A percentile compares a stretch with the other conserved stretches of the same genome.
Evolutionary conservation across 192 early-diverging fungal genomes (phyloP).

Genomic region (Coemansia sp.): DNA sequence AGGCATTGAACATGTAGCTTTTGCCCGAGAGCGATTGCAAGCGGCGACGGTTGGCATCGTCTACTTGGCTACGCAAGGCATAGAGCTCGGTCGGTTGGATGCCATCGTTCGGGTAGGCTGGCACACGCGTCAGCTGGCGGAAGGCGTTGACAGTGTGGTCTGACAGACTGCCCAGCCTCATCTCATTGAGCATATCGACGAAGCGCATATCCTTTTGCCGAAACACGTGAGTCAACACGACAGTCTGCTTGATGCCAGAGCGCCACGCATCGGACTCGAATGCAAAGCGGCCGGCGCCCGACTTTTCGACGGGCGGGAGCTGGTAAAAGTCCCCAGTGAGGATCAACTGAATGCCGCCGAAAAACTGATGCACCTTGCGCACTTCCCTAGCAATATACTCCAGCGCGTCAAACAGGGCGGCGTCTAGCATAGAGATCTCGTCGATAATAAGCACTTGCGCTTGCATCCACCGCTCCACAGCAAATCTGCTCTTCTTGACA

Average conservation of each 20-base stretch:
- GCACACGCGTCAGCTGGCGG: constrained; percentile 49
- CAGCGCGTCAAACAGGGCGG: constrained; percentile 67
- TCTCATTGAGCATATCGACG: constrained; percentile 81
- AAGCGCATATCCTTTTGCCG: constrained; percentile 82
- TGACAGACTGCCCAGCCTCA: constrained; percentile 72
- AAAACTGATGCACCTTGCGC: constrained; percentile 52
- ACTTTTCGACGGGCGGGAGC: constrained; percentile 67
- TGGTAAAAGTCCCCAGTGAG: constrained; percentile 82
- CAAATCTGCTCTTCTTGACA: constrained; percentile 41
- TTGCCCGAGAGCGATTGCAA: constrained; percentile 59
- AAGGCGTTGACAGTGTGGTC: constrained; percentile 56
- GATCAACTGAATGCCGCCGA: constrained; percentile 78
- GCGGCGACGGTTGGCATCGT: constrained; percentile 62
- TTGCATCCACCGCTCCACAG: constrained; percentile 58
- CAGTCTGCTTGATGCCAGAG: constrained; percentile 52
- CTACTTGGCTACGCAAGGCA: constrained; percentile 74
- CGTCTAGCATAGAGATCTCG: constrained; percentile 81
- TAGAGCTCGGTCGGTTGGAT: constrained; percentile 75
- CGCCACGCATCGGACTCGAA: constrained; percentile 67
- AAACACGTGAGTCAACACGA: constrained; percentile 77
- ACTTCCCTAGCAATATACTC: constrained; percentile 63
- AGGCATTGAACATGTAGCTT: constrained; percentile 46
- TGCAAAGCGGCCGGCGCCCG: constrained; percentile 55
- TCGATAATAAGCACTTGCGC: constrained; percentile 72
- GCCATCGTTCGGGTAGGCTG: constrained; percentile 58